Base-by-base conservation (phyloP, 1,284 basidiomycete genomes). In the Pholiota adiposa region DNA sequence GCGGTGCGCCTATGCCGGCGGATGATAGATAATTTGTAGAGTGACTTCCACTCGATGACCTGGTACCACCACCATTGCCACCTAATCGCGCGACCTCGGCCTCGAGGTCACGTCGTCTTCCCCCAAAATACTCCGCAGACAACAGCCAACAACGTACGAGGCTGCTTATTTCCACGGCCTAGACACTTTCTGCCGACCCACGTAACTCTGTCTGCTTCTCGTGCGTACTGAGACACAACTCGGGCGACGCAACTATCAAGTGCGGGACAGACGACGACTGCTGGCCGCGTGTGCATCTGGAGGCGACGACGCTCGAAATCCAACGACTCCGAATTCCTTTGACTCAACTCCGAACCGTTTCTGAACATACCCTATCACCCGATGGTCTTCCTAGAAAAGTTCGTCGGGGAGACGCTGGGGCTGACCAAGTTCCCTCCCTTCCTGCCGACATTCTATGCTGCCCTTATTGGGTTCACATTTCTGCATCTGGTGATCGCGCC, bases 401-500 rank as follows among this genome's bases (percentile, higher is more conserved):
- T 72, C 63, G 56, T 73, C 11, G 64, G 60, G 23, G 66, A 72
- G 46, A 70, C 63, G 14, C 63, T 79, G 11, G 77, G 77, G 21
- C 70, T 78, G 43, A 72, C 73, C 19, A 73, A 77, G 62, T 67
- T 77, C 36, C 75, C 75, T 4, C 69, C 69, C 0, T 71, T 73
- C 60, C 61, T 77, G 33, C 63, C 70, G 6, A 74, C 73, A 0
- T 84, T 96, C 58, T 81, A 92, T 53, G 80, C 83, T 66, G 77
- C 88, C 58, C 77, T 81, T 61, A 61, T 81, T 44, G 73, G 73
- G 57, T 87, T 86, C 64, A 76, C 79, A 14, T 64, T 75, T 43
- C 66, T 85, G 48, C 85, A 88, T 61, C 70, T 79, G 56, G 75
- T 82, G 51, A 53, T 86, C 27, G 81, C 83, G 4, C 87, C 87